Conservation (phyloP, 2,329 filamentous ascomycete genomes). For the Aspergillus clavatus region DNA sequence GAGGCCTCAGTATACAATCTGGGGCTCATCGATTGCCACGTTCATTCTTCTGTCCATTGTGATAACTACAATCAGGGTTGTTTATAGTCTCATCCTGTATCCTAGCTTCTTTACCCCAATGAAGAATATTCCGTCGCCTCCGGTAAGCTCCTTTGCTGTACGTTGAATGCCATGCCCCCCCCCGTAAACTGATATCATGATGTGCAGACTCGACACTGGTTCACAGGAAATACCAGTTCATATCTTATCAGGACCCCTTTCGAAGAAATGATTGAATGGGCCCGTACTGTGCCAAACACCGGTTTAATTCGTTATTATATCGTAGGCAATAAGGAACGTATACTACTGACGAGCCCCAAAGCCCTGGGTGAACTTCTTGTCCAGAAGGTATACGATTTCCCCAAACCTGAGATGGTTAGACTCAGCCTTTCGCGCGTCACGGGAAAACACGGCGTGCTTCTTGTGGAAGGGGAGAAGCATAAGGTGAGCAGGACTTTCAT, state of each 20-base stretch:
- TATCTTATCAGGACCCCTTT: slow-evolving; percentile 1
- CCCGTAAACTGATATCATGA: too few species aligned
- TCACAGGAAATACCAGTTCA: background rate
- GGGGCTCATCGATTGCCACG: background rate
- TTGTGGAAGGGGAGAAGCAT: slow-evolving; percentile 14
- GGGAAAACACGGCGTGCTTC: slow-evolving; percentile 14
- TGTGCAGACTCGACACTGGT: background rate
- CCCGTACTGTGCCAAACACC: slow-evolving; percentile 45
- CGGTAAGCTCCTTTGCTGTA: too few species aligned
- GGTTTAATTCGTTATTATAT: slow-evolving; percentile 48
- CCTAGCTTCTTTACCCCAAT: background rate
- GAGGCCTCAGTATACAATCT: background rate
- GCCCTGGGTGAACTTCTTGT: slow-evolving; percentile 48
- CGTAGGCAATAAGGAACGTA: slow-evolving; percentile 42
- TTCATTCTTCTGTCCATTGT: background rate
- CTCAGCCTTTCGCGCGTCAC: slow-evolving; percentile 4
- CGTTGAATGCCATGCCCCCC: background rate
- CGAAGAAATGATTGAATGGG: slow-evolving; percentile 29
- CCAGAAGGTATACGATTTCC: slow-evolving; percentile 30
- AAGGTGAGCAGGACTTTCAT: too few species aligned
- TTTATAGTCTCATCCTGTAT: background rate
- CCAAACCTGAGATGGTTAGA: slow-evolving; percentile 4
- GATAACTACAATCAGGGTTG: background rate
- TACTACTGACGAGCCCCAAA: slow-evolving; percentile 45
- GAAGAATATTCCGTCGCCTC: background rate